Evolutionary conservation across 768 basidiomycete genomes (phyloP).

Genomic region (Collybia sordida): DNA sequence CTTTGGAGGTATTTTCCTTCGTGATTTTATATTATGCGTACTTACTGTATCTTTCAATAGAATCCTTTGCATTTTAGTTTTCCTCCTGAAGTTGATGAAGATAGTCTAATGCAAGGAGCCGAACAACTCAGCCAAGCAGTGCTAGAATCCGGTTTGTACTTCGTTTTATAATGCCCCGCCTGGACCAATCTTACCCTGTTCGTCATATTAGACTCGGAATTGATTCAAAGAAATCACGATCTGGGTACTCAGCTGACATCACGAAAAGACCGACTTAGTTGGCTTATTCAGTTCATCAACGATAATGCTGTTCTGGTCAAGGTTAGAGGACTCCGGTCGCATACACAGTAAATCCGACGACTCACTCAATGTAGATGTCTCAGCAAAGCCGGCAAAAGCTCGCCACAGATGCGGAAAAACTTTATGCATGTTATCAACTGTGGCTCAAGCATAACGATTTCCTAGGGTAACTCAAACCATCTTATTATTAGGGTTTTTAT

Average conservation of each 20-base stretch:
- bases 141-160: constrained; percentile 62
- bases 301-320: constrained; percentile 79
- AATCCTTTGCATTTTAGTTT: constrained; percentile 82
- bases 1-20: constrained; percentile 45
- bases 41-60: constrained; percentile 25
- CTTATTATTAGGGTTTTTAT: not conserved
- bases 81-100: constrained; percentile 76
- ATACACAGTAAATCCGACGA: not conserved
- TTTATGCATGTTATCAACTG: constrained; percentile 76
- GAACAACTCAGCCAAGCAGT: constrained; percentile 72
- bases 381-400: constrained; percentile 75
- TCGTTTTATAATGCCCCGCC: not conserved
- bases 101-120: constrained; percentile 77
- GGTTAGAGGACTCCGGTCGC: constrained; percentile 36
- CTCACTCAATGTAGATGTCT: constrained; percentile 57
- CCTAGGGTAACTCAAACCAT: constrained; percentile 46
- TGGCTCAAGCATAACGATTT: constrained; percentile 78
- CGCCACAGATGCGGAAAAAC: constrained; percentile 82
- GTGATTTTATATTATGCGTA: constrained; percentile 6
- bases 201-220: constrained; percentile 49
- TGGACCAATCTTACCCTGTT: constrained; percentile 4
- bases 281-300: constrained; percentile 88
- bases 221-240: constrained; percentile 77
- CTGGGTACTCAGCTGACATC: constrained; percentile 74
- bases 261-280: constrained; percentile 73